Evolutionary conservation across 2,329 filamentous ascomycete genomes (phyloP), one percentile per base, ranked within the genome.

Genomic region (Tolypocladium capitatum): DNA sequence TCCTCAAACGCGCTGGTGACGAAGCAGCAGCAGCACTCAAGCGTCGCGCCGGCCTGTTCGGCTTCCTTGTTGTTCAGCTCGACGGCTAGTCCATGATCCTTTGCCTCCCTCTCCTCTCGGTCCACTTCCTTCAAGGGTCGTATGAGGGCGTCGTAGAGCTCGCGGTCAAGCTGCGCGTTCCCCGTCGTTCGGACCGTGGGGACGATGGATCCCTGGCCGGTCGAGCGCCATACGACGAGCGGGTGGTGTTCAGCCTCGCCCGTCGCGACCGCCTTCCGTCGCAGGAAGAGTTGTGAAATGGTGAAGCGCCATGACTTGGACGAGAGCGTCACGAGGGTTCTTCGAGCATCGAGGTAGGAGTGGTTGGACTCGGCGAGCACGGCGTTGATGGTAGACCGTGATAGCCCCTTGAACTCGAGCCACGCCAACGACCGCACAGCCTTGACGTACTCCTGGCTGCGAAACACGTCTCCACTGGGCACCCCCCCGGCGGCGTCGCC

Each of bases 21-120:
- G 62, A 83, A 92, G 66, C 86, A 92, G 66, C 86, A 91, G 55
- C 81, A 77, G 63, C 86, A 92, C 60, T 92, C 86, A 61, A 80
- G 73, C 16, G 73, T 71, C 35, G 74, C 72, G 20, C 74, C 71
- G 6, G 68, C 67, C 36, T 69, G 68, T 58, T 81, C 78, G 4
- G 80, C 80, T 54, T 83, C 77, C 51, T 74, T 66, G 21, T 67
- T 72, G 59, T 82, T 81, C 46, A 83, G 58, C 6, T 68, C 65
- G 8, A 71, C 50, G 8, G 80, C 80, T 30, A 81, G 50, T 3
- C 63, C 62, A 33, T 68, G 72, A 56, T 84, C 80, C 46, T 68
- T 70, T 6, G 67, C 65, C 48, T 77, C 72, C 45, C 70, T 69
- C 2, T 69, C 63, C 24, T 60, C 58, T 20, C 63, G 63, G 11